phyloP scores from a whole-genome alignment of 1,284 basidiomycete species.

The Boletus sp. region DNA sequence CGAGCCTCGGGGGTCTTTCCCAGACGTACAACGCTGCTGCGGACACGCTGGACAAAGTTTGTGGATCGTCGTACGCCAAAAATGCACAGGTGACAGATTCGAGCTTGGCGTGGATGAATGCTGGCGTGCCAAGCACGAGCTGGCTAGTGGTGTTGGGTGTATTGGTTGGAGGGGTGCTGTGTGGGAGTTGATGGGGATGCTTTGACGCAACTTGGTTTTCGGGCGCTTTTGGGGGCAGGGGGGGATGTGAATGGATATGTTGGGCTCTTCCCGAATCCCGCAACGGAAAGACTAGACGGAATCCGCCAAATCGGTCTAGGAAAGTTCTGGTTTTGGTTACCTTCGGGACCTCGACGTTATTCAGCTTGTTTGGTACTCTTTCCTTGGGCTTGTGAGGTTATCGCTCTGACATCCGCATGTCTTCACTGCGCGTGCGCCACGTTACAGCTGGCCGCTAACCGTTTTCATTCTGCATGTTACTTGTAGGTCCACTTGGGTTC shows the following conservation, averaged over 20 bases:
- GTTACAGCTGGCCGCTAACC: not conserved
- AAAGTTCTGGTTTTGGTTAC: not conserved
- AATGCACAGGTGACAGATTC: slow-evolving; percentile 12
- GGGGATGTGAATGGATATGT: not conserved
- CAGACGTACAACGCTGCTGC: slow-evolving; percentile 40
- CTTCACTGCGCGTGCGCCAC: no score
- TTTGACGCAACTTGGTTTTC: not conserved
- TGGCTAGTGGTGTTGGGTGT: slow-evolving; percentile 11
- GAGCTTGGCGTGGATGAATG: slow-evolving; percentile 14
- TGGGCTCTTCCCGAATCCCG: not conserved
- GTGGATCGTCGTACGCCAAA: slow-evolving; percentile 36
- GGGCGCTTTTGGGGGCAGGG: not conserved
- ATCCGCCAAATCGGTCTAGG: not conserved
- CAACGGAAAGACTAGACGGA: no score
- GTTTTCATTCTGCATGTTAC: not conserved
- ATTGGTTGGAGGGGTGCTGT: slow-evolving; percentile 11
- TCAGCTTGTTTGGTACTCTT: not conserved
- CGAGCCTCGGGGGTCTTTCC: slow-evolving; percentile 31
- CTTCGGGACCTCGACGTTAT: no score
- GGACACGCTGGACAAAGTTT: slow-evolving; percentile 30
- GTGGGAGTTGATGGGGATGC: slow-evolving; percentile 9
- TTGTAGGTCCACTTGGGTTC: not conserved
- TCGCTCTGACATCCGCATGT: no score
- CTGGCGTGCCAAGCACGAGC: slow-evolving; percentile 7
- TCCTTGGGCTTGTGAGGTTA: slow-evolving; percentile 1